These are phyloP conservation scores for Fraxinus platypoda DNA, from an alignment of 305 asterid species.

Conservation along the genomic window DNA sequence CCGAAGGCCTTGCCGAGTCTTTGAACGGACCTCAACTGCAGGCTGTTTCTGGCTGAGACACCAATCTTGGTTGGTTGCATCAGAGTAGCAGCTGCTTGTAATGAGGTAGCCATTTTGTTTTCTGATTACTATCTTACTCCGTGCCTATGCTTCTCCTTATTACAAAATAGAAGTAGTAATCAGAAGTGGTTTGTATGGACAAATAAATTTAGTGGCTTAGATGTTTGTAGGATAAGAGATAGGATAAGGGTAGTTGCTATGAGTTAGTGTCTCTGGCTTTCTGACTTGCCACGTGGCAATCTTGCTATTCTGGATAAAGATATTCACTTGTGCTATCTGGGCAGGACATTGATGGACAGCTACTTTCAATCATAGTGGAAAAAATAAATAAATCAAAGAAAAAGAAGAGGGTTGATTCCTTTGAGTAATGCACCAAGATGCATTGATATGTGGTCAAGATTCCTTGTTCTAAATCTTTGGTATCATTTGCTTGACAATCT, in stretches of 20 bases:
- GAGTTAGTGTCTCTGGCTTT: constrained; percentile 18
- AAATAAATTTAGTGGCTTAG: constrained; percentile 32
- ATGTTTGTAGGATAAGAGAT: constrained; percentile 37
- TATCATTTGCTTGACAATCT: background rate
- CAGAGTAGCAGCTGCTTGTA: constrained; percentile 86
- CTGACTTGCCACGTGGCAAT: constrained; percentile 34
- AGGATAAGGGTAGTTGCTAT: constrained; percentile 43
- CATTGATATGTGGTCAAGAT: background rate
- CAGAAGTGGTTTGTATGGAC: constrained; percentile 13
- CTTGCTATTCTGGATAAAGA: constrained; percentile 28
- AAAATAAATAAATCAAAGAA: background rate
- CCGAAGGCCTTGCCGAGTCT: constrained; percentile 60
- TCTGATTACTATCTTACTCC: constrained; percentile 1
- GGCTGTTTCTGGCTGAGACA: constrained; percentile 43
- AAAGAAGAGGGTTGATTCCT: background rate
- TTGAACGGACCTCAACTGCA: constrained; percentile 55
- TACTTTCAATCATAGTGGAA: background rate
- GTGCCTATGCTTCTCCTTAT: constrained; percentile 14
- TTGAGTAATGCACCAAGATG: background rate
- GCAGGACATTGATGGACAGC: constrained; percentile 2
- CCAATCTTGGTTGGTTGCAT: constrained; percentile 75
- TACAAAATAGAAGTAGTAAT: constrained; percentile 21
- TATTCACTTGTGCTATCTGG: constrained; percentile 15
- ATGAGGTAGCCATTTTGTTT: constrained; percentile 62
- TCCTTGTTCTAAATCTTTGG: background rate